Conservation (phyloP, 1,284 basidiomycete species). For the Ceratobasidium sp. region DNA sequence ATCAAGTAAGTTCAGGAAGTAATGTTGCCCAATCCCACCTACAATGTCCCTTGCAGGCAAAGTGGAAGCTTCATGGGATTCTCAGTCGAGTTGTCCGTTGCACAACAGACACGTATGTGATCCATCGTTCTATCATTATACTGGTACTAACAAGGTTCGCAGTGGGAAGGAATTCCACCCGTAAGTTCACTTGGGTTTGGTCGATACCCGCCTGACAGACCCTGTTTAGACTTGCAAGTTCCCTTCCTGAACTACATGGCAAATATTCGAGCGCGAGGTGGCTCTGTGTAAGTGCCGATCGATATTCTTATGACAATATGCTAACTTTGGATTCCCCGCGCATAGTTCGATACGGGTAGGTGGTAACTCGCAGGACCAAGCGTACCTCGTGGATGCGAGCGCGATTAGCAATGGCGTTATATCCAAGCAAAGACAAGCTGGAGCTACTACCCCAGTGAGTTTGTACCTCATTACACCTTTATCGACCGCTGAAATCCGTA, state of each 20-base stretch:
- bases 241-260: slow-evolving; percentile 47
- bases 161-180: slow-evolving; percentile 22
- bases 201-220: neutral
- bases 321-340: too few species aligned
- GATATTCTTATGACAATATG: too few species aligned
- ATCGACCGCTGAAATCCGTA: neutral
- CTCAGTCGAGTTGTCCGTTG: slow-evolving; percentile 39
- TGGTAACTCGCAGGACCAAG: slow-evolving; percentile 46
- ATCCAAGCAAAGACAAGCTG: slow-evolving; percentile 12
- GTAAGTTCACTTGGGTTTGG: neutral
- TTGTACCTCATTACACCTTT: neutral
- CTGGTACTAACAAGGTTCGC: neutral
- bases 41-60: slow-evolving; percentile 2
- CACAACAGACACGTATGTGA: slow-evolving; percentile 7
- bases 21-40: neutral
- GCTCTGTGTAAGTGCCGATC: too few species aligned
- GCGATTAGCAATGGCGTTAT: slow-evolving; percentile 27
- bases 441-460: slow-evolving; percentile 23
- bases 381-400: slow-evolving; percentile 8
- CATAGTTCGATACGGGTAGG: slow-evolving; percentile 40
- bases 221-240: slow-evolving; percentile 38
- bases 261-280: slow-evolving; percentile 34
- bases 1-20: neutral
- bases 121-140: neutral
- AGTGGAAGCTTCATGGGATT: slow-evolving; percentile 37